Base-by-base conservation (phyloP, 2,329 filamentous ascomycete genomes). In the Septoria petroselini region DNA sequence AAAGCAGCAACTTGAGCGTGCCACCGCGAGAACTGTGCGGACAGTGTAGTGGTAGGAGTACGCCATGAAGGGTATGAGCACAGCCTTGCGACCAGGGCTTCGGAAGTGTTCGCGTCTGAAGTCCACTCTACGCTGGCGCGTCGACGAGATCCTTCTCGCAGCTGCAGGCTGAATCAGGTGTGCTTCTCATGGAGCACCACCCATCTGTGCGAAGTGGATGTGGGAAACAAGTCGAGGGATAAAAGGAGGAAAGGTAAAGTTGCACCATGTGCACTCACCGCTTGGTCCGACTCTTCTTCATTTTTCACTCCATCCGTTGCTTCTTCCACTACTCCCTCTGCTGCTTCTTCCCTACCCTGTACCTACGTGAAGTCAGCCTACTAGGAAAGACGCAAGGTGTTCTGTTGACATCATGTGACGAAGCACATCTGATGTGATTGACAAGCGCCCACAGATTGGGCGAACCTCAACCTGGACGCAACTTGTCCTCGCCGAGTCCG, bases 301-400 rank as follows among this genome's bases (percentile, higher is more conserved):
- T n/a, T 12, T 18, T 11, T 19, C 35, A 7, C 19, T 18, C n/a
- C 23, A 12, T 35, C 38, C 21, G 17, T 18, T 18, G 12, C 35
- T 23, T 38, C 17, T 21, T 38, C 15, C 14, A 38, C 35, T 38
- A 18, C 35, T 38, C 11, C 15, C 4, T 19, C 18, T 19, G 17
- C 9, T 12, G 7, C 9, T 6, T 11, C 9, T 19, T 4, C 21
- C 23, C 48, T 46, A 19, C 34, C 34, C 44, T 55, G 48, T n/a
- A 41, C 50, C 52, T 58, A 55, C 38, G 17, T 14, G 17, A 30
- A 37, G 50, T 58, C 38, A 58, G 55, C 53, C 48, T 46, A 44
- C 30, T 35, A 48, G 46, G 47, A 53, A 51, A 41, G 48, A 35
- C 35, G 40, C 33, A 18, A 19, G 12, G 4, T 38, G 7, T 38